A percentile compares a stretch with the other conserved stretches of the same genome.
phyloP scores from a whole-genome alignment of 192 early-diverging fungal species.

The Oehlia diaphana region DNA sequence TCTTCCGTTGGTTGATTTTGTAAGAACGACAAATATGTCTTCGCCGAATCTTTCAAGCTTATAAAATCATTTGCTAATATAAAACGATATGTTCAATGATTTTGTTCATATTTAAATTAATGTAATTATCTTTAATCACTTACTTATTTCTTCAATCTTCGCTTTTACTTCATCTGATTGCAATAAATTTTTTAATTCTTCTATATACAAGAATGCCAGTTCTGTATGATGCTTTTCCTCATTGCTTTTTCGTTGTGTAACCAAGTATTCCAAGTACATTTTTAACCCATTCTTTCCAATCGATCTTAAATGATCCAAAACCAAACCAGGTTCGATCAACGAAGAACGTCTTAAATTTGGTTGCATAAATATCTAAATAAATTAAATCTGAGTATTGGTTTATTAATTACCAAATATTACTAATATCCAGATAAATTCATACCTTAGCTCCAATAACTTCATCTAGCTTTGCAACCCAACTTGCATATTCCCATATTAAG shows the following conservation, averaged over 20 bases:
- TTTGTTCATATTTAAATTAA: background rate
- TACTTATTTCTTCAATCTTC: constrained; percentile 19
- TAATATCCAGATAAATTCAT: background rate
- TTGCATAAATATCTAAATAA: constrained; percentile 42
- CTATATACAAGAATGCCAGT: constrained; percentile 39
- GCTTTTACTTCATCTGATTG: background rate
- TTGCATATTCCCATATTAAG: constrained; percentile 49
- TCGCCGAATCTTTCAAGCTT: constrained; percentile 2
- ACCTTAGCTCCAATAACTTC: constrained; percentile 49
- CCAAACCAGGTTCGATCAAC: constrained; percentile 38
- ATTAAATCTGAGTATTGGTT: background rate
- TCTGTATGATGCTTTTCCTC: constrained; percentile 41
- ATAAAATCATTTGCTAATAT: constrained; percentile 18
- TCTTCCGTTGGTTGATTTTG: constrained; percentile 27
- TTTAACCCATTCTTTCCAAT: constrained; percentile 39
- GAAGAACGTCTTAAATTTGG: constrained; percentile 32
- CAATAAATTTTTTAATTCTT: constrained; percentile 34
- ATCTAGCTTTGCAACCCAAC: constrained; percentile 52
- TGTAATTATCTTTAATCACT: background rate
- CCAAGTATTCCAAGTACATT: constrained; percentile 55
- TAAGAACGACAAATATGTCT: constrained; percentile 36
- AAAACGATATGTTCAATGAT: constrained; percentile 10
- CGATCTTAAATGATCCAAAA: constrained; percentile 34
- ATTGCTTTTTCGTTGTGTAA: constrained; percentile 47
- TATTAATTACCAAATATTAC: background rate